Conservation (phyloP, 2,329 filamentous ascomycete genomes). For the Exophiala phaeomuriformis region DNA sequence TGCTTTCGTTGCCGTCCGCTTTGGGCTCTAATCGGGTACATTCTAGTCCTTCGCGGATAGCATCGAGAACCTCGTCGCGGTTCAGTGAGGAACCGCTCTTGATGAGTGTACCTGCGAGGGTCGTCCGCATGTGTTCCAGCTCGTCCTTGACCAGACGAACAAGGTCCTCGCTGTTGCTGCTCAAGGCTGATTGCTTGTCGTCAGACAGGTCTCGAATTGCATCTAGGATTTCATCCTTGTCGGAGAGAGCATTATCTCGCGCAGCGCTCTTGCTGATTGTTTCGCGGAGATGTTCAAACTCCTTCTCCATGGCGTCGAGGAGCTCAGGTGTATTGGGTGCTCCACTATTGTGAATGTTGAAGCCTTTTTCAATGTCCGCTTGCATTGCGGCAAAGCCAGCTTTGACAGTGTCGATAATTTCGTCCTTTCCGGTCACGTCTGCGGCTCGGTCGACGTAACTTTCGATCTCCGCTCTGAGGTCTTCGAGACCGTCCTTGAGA, state of each 20-base stretch:
- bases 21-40: constrained; percentile 46
- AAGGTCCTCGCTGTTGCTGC: constrained; percentile 38
- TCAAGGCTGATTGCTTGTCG: constrained; percentile 32
- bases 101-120: constrained; percentile 47
- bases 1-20: constrained; percentile 50
- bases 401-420: constrained; percentile 64
- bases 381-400: constrained; percentile 57
- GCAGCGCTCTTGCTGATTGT: constrained; percentile 64
- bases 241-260: constrained; percentile 47
- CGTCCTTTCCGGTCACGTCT: constrained; percentile 64
- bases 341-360: constrained; percentile 38
- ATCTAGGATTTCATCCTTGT: constrained; percentile 57
- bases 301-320: constrained; percentile 68
- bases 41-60: constrained; percentile 46
- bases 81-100: constrained; percentile 40
- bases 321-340: constrained; percentile 56
- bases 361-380: constrained; percentile 48
- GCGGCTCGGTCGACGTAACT: constrained; percentile 67
- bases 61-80: constrained; percentile 59
- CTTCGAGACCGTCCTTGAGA: constrained; percentile 78
- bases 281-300: constrained; percentile 75
- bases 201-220: constrained; percentile 38
- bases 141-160: constrained; percentile 50
- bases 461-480: constrained; percentile 71
- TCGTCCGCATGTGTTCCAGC: constrained; percentile 54